Percentiles rank a stretch among this genome's conserved stretches.
These are phyloP conservation scores for Quercus parvula DNA, from an alignment of 306 rosid genomes.

Conservation along the genomic window DNA sequence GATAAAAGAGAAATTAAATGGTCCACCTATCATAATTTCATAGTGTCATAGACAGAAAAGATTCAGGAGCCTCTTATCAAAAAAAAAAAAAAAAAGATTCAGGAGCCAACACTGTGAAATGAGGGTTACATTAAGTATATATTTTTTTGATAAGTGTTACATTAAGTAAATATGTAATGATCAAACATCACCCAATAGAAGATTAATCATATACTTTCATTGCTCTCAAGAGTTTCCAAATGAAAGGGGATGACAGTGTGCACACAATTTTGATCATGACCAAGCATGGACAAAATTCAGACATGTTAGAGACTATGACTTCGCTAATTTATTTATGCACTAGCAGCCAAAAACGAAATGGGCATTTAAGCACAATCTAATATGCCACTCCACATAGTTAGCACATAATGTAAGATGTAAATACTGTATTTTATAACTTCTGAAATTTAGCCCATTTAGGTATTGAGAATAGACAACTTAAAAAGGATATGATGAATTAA, in stretches of 20 bases:
- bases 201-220: background rate
- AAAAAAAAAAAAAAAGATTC: no score
- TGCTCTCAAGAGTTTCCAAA: background rate
- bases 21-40: background rate
- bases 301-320: background rate
- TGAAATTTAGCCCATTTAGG: background rate
- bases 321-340: background rate
- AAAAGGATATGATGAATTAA: background rate
- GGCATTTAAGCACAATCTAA: background rate
- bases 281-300: background rate
- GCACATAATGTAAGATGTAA: background rate
- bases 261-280: background rate
- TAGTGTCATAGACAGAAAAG: background rate
- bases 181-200: background rate
- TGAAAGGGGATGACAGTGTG: background rate
- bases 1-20: background rate
- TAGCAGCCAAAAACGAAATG: background rate
- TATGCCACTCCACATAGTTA: background rate
- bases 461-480: background rate
- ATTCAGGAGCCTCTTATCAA: background rate
- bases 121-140: background rate
- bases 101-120: background rate
- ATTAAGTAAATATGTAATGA: background rate
- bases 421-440: background rate
- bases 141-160: background rate